phyloP scores from a whole-genome alignment of 352 stramenopile species.

The Globisporangium heterothallicum region DNA sequence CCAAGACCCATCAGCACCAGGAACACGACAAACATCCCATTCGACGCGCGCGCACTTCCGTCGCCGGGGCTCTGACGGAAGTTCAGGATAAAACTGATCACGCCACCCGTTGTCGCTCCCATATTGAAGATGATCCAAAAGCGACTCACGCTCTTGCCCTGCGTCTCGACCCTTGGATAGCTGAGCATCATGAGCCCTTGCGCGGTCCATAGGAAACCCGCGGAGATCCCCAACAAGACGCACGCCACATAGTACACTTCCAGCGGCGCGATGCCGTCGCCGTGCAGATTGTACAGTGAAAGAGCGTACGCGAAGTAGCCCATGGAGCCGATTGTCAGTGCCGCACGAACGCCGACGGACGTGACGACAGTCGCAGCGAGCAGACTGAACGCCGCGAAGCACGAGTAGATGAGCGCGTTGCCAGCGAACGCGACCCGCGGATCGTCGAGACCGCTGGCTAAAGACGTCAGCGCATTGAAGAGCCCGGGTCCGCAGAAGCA shows the following conservation, averaged over 20 bases:
- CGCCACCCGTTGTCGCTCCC: slow-evolving; percentile 48
- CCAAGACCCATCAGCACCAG: slow-evolving; percentile 45
- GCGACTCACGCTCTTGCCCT: slow-evolving; percentile 45
- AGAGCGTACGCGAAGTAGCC: slow-evolving; percentile 55
- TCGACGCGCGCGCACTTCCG: slow-evolving; percentile 12
- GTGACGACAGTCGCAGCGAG: slow-evolving; percentile 39
- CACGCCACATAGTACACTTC: slow-evolving; percentile 22
- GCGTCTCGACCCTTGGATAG: slow-evolving; percentile 37
- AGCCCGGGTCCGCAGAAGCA: slow-evolving; percentile 51
- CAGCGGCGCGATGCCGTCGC: slow-evolving; percentile 3
- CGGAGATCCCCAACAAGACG: slow-evolving; percentile 41
- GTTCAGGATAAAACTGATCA: slow-evolving; percentile 55
- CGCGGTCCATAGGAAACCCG: slow-evolving; percentile 71
- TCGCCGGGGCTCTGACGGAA: slow-evolving; percentile 9
- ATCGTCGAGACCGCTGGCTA: slow-evolving; percentile 35
- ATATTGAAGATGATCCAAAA: slow-evolving; percentile 88
- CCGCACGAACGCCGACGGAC: slow-evolving; percentile 29
- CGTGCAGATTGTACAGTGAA: slow-evolving; percentile 43
- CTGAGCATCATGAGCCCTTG: slow-evolving; percentile 65
- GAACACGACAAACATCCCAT: slow-evolving; percentile 55
- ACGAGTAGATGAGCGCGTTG: slow-evolving; percentile 48
- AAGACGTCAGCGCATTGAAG: slow-evolving; percentile 49
- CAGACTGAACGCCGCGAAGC: slow-evolving; percentile 55
- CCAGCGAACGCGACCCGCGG: slow-evolving; percentile 30
- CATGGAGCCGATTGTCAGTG: slow-evolving; percentile 45